Evolutionary conservation across 208 protist genomes (phyloP).

Genomic region (Trypanosoma grayi): DNA sequence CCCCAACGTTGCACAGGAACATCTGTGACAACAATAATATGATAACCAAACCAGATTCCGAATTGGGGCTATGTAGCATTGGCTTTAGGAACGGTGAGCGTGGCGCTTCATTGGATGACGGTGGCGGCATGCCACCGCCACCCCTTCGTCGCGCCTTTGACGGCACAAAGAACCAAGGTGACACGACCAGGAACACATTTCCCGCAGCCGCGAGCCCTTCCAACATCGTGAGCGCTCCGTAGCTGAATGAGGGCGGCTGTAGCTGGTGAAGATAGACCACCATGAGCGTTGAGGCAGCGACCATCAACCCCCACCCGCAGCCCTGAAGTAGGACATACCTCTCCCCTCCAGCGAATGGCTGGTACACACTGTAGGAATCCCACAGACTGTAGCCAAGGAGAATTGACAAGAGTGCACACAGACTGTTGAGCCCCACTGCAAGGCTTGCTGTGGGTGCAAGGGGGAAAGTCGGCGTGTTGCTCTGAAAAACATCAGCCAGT

Average conservation of each 20-base stretch:
- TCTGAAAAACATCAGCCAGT: constrained; percentile 62
- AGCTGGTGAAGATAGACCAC: constrained; percentile 28
- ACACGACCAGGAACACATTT: constrained; percentile 51
- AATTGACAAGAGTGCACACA: constrained; percentile 51
- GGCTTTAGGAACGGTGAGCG: constrained; percentile 19
- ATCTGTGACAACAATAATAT: constrained; percentile 40
- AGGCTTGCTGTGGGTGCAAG: constrained; percentile 44
- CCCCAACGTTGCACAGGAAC: constrained; percentile 29
- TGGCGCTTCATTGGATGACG: background rate
- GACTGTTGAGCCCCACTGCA: constrained; percentile 36
- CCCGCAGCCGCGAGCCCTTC: constrained; percentile 40
- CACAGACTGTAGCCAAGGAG: constrained; percentile 49
- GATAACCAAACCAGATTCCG: constrained; percentile 51
- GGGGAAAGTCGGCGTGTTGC: constrained; percentile 39
- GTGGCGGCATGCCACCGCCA: background rate
- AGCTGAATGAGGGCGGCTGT: constrained; percentile 11
- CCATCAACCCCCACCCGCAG: constrained; percentile 47
- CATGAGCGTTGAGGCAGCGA: constrained; percentile 23
- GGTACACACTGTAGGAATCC: constrained; percentile 61
- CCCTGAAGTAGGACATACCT: constrained; percentile 73
- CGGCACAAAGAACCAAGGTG: constrained; percentile 49
- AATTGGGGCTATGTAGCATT: constrained; percentile 54
- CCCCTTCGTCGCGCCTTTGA: background rate
- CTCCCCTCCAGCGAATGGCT: constrained; percentile 73
- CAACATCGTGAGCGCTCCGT: constrained; percentile 42